These are phyloP conservation scores for Acorus calamus DNA, from an alignment of 106 monocot genomes.

Conservation along the genomic window DNA sequence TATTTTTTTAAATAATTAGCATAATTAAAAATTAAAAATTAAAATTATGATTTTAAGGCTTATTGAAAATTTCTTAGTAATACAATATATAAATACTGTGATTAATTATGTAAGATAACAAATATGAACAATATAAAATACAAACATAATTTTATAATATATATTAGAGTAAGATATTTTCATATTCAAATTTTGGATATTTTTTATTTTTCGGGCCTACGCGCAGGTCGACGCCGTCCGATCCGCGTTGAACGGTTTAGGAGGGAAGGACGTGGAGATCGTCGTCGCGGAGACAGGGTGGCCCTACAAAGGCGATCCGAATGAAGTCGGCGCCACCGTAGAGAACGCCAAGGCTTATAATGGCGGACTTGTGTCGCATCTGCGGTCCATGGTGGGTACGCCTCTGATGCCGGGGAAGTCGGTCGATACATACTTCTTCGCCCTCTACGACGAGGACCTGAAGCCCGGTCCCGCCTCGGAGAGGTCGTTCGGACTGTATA, in stretches of 20 bases:
- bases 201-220: too few species aligned
- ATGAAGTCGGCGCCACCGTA: constrained; percentile 21
- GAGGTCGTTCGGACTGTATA: constrained; percentile 33
- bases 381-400: constrained; percentile 20
- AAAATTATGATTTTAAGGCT: too few species aligned
- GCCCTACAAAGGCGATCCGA: constrained; percentile 28
- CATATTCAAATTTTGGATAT: too few species aligned
- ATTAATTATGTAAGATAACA: too few species aligned
- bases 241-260: constrained; percentile 14
- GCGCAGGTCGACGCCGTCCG: constrained; percentile 36
- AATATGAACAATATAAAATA: too few species aligned
- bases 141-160: too few species aligned
- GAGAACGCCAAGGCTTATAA: constrained; percentile 31
- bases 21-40: too few species aligned
- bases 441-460: constrained; percentile 46
- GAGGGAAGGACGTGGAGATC: constrained; percentile 17
- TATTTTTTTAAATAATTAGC: too few species aligned
- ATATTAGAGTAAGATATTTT: too few species aligned
- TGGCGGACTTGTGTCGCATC: constrained; percentile 24
- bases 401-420: constrained; percentile 26
- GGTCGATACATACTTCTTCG: constrained; percentile 41
- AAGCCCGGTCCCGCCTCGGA: constrained; percentile 44
- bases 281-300: constrained; percentile 55
- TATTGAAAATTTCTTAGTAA: too few species aligned
- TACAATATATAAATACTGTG: too few species aligned